Evolutionary conservation across 2,329 filamentous ascomycete species (phyloP).

Genomic region (Pseudomassariella vexata): DNA sequence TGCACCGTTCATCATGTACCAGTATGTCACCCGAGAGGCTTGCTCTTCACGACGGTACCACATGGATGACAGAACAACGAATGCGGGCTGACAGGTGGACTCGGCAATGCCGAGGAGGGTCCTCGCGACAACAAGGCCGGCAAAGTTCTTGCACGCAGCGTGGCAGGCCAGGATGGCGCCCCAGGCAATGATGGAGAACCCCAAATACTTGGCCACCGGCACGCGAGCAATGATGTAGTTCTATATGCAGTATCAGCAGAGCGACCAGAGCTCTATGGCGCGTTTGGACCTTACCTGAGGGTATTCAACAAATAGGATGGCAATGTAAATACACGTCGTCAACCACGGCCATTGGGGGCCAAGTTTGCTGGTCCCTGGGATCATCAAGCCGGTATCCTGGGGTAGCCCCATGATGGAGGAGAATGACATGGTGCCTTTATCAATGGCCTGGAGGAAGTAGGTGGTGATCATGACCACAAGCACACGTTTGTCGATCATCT

Average conservation of each 20-base stretch:
- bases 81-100: slow-evolving; percentile 62
- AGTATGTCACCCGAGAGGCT: slow-evolving; percentile 60
- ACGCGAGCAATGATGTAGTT: slow-evolving; percentile 54
- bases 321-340: slow-evolving; percentile 69
- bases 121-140: slow-evolving; percentile 52
- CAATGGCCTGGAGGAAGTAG: slow-evolving; percentile 66
- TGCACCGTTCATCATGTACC: slow-evolving; percentile 74
- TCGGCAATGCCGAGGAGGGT: slow-evolving; percentile 68
- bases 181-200: slow-evolving; percentile 60
- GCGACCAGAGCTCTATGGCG: no score
- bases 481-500: slow-evolving; percentile 61
- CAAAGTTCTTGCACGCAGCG: slow-evolving; percentile 55
- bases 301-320: slow-evolving; percentile 65
- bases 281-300: slow-evolving; percentile 40
- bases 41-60: slow-evolving; percentile 70
- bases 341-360: slow-evolving; percentile 70
- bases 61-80: slow-evolving; percentile 61
- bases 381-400: slow-evolving; percentile 42
- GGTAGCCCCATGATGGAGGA: slow-evolving; percentile 59
- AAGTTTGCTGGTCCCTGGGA: no score
- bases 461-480: slow-evolving; percentile 66
- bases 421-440: slow-evolving; percentile 62
- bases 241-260: slow-evolving; percentile 10
- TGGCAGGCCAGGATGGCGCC: slow-evolving; percentile 54
- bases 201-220: slow-evolving; percentile 62